Conservation (phyloP, 331 rosid genomes). For the Rosa hybrid region DNA sequence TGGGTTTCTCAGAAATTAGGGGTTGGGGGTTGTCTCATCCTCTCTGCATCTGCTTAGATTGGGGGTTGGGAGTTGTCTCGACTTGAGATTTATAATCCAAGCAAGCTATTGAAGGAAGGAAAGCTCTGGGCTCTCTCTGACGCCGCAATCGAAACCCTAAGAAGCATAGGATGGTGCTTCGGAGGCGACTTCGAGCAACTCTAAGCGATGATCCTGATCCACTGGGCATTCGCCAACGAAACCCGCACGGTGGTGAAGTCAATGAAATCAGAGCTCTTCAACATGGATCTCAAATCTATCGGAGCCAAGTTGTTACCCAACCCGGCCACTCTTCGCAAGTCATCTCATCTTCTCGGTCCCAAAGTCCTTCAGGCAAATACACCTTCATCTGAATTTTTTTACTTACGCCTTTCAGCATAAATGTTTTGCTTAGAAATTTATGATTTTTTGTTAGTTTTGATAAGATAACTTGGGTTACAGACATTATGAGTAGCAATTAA, state of each 20-base stretch:
- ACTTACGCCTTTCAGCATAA: no score
- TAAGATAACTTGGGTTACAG: no score
- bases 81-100: no score
- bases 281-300: conserved; percentile 66
- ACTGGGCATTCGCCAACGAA: conserved; percentile 58
- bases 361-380: conserved; percentile 71
- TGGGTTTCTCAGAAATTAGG: no score
- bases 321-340: conserved; percentile 49
- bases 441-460: no score
- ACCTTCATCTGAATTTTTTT: neutral
- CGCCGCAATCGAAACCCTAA: conserved; percentile 63
- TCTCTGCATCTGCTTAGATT: no score
- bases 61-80: no score
- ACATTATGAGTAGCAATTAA: no score
- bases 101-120: conserved; percentile 36
- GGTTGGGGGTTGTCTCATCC: no score
- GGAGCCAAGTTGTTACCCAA: conserved; percentile 73
- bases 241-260: conserved; percentile 36
- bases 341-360: conserved; percentile 72
- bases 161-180: conserved; percentile 67
- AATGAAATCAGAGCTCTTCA: conserved; percentile 70
- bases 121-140: conserved; percentile 29
- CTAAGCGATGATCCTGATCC: conserved; percentile 54
- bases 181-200: conserved; percentile 45
- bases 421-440: no score